Percentiles rank a stretch among this genome's conserved stretches.
Evolutionary conservation across 2,329 filamentous ascomycete species (phyloP).

Genomic region (Pyrenochaeta sp.): DNA sequence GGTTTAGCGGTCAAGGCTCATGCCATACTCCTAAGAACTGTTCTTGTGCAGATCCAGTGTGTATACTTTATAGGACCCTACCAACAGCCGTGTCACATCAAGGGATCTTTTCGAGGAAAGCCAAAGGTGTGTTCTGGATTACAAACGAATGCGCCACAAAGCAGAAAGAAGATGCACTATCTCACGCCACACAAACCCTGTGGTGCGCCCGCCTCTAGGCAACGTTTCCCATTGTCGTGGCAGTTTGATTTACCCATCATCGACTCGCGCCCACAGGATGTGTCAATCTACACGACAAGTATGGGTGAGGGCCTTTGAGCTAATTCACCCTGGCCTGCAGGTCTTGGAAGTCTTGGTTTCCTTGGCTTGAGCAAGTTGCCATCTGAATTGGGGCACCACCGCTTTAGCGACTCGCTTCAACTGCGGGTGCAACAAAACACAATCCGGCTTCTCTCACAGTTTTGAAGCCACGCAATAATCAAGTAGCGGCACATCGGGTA

Average conservation of each 20-base stretch:
- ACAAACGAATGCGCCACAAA: neutral
- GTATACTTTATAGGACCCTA: neutral
- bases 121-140: neutral
- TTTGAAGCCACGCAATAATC: neutral
- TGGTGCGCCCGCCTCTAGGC: neutral
- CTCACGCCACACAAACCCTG: neutral
- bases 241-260: neutral
- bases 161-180: neutral
- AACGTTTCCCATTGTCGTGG: neutral
- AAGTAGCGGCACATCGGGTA: neutral
- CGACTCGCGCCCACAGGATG: neutral
- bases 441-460: neutral
- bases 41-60: neutral
- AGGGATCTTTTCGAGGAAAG: neutral
- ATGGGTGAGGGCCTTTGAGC: constrained; percentile 4
- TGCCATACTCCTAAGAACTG: neutral
- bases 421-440: neutral
- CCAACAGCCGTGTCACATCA: neutral
- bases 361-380: constrained; percentile 2
- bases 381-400: neutral
- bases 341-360: neutral
- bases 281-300: neutral
- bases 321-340: neutral
- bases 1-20: neutral
- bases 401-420: neutral